These are phyloP conservation scores for Corymbia maculata DNA, from an alignment of 345 rosid species.

Conservation along the genomic window DNA sequence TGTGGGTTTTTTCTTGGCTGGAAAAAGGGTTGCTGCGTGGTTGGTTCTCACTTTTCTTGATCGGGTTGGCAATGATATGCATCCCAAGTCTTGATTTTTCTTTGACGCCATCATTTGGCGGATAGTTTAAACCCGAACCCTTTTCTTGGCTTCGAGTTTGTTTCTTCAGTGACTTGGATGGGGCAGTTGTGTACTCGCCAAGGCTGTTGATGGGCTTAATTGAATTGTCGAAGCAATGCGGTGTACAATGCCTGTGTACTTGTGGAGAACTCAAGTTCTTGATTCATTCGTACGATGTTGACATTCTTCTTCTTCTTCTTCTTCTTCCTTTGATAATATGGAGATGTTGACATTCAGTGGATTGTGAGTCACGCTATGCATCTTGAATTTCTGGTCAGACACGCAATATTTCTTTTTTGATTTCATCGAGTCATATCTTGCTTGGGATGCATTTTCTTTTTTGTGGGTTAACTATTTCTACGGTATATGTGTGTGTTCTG, in stretches of 20 bases:
- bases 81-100: neutral
- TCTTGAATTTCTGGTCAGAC: constrained; percentile 12
- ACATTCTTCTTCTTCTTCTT: neutral
- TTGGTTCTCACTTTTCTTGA: neutral
- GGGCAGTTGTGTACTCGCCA: neutral
- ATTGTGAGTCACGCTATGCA: constrained; percentile 3
- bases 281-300: neutral
- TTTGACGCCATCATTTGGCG: neutral
- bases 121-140: neutral
- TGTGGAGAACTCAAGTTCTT: neutral
- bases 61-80: neutral
- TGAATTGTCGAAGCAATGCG: constrained; percentile 3
- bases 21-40: neutral
- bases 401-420: neutral
- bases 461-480: neutral
- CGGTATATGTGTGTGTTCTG: neutral
- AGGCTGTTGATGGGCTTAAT: neutral
- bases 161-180: neutral
- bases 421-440: neutral
- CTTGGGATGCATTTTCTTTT: neutral
- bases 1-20: neutral
- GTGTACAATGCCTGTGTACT: neutral
- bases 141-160: neutral
- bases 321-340: neutral
- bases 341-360: constrained; percentile 6